Percentiles rank a stretch among this genome's conserved stretches.
These are phyloP conservation scores for Penicillium lagena DNA, from an alignment of 495 filamentous ascomycete species.

Conservation along the genomic window DNA sequence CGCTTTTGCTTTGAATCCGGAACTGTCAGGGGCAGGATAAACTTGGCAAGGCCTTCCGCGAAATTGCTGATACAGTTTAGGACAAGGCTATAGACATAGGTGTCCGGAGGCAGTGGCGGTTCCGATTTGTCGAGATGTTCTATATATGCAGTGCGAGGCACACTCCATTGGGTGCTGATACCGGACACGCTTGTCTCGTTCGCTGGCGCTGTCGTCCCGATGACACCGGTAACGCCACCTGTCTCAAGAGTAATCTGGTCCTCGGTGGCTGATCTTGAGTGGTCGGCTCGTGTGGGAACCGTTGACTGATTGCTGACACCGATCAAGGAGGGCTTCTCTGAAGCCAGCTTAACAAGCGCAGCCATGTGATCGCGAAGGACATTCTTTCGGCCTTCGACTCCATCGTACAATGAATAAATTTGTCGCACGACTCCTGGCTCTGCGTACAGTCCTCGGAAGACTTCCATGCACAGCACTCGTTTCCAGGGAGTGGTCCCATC, in stretches of 20 bases:
- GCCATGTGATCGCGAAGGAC: conserved; percentile 77
- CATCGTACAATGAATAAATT: conserved; percentile 77
- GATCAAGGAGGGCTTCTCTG: conserved; percentile 82
- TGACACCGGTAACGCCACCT: conserved; percentile 80
- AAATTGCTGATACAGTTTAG: conserved; percentile 81
- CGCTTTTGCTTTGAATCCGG: conserved; percentile 49
- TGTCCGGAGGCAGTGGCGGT: conserved; percentile 74
- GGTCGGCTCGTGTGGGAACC: conserved; percentile 48
- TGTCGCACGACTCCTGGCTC: conserved; percentile 71
- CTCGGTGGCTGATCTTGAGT: conserved; percentile 41
- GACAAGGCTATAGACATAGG: conserved; percentile 87
- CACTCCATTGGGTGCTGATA: conserved; percentile 87
- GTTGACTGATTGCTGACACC: conserved; percentile 83
- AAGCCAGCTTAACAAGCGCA: conserved; percentile 78
- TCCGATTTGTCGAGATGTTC: conserved; percentile 93
- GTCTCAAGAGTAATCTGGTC: conserved; percentile 86
- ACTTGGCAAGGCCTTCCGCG: conserved; percentile 87
- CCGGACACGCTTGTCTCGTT: conserved; percentile 59
- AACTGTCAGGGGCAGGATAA: conserved; percentile 83
- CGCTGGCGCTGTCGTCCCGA: conserved; percentile 65
- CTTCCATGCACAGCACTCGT: conserved; percentile 81
- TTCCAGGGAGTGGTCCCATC: conserved; percentile 77
- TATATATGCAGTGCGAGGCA: conserved; percentile 79
- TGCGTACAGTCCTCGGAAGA: conserved; percentile 76
- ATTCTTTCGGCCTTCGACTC: conserved; percentile 61